phyloP scores from a whole-genome alignment of 257 asterid species.

The Salvia splendens region DNA sequence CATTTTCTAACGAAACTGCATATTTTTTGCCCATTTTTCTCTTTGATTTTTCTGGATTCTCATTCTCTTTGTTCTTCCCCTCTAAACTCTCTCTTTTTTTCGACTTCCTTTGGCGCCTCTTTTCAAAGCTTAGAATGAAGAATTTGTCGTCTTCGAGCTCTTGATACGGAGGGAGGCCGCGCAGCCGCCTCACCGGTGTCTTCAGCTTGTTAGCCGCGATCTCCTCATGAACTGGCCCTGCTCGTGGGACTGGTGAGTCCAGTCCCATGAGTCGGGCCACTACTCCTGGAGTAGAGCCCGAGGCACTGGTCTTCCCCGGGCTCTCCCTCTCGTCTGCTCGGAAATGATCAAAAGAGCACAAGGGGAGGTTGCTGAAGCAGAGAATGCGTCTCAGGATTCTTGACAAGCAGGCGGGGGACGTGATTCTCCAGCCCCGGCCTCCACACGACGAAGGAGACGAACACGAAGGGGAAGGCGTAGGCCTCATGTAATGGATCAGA shows the following conservation, averaged over 20 bases:
- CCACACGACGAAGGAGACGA: conserved; percentile 27
- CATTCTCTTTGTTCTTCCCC: conserved; percentile 46
- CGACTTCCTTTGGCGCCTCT: conserved; percentile 26
- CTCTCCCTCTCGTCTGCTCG: conserved; percentile 9
- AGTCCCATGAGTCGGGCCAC: conserved; percentile 80
- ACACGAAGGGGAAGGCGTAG: conserved; percentile 34
- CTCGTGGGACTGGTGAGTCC: conserved; percentile 45
- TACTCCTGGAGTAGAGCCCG: conserved; percentile 40
- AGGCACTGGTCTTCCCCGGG: not conserved
- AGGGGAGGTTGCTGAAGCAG: conserved; percentile 47
- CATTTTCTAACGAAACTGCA: conserved; percentile 33
- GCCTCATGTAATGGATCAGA: conserved; percentile 39
- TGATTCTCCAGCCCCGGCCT: conserved; percentile 18
- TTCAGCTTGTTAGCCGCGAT: conserved; percentile 33
- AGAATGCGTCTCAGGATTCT: conserved; percentile 62
- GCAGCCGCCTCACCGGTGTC: conserved; percentile 37
- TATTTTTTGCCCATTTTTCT: conserved; percentile 31
- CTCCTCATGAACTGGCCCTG: conserved; percentile 33
- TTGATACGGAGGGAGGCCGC: conserved; percentile 39
- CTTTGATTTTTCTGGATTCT: conserved; percentile 3
- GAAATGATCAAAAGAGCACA: conserved; percentile 34
- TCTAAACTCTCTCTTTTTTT: conserved; percentile 33
- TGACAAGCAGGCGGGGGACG: conserved; percentile 39
- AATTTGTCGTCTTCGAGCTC: conserved; percentile 70
- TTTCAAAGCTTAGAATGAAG: conserved; percentile 68